Evolutionary conservation across 2,329 filamentous ascomycete species (phyloP).

Genomic region (Domatiomyces globalis): DNA sequence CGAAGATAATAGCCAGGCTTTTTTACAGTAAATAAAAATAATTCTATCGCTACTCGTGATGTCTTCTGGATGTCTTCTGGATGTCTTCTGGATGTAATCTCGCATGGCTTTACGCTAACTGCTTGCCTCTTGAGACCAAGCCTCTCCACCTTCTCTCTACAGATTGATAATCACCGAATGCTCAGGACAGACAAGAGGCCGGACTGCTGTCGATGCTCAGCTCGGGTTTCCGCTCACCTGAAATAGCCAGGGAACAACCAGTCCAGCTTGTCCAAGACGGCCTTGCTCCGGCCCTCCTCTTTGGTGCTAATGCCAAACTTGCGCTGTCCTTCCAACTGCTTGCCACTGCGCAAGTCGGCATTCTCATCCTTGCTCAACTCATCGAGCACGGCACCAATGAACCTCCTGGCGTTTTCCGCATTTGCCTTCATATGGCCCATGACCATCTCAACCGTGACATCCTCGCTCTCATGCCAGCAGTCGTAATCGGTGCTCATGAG

Average conservation of each 20-base stretch:
- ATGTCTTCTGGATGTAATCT: not conserved
- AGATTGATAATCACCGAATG: not conserved
- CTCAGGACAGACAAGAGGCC: not conserved
- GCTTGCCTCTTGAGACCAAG: no score
- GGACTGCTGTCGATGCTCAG: not conserved
- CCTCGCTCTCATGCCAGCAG: slow-evolving; percentile 77
- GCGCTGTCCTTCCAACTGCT: slow-evolving; percentile 63
- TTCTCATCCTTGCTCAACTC: slow-evolving; percentile 68
- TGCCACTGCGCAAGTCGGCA: slow-evolving; percentile 58
- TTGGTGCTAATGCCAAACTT: slow-evolving; percentile 79
- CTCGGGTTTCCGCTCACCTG: not conserved
- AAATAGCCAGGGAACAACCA: slow-evolving; percentile 63
- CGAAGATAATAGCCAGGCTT: no score
- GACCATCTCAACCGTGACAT: slow-evolving; percentile 92
- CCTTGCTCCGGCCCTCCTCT: slow-evolving; percentile 54
- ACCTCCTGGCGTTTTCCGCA: slow-evolving; percentile 66
- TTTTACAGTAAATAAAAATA: no score
- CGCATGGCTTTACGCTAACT: no score
- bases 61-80: not conserved
- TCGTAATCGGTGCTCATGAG: slow-evolving; percentile 99
- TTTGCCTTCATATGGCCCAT: slow-evolving; percentile 95
- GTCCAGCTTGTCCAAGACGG: slow-evolving; percentile 64
- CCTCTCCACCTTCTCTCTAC: not conserved
- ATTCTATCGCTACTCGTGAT: no score
- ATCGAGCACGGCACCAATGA: slow-evolving; percentile 78